phyloP scores from a whole-genome alignment of 352 stramenopile genomes.

The Globisporangium cederbergense region DNA sequence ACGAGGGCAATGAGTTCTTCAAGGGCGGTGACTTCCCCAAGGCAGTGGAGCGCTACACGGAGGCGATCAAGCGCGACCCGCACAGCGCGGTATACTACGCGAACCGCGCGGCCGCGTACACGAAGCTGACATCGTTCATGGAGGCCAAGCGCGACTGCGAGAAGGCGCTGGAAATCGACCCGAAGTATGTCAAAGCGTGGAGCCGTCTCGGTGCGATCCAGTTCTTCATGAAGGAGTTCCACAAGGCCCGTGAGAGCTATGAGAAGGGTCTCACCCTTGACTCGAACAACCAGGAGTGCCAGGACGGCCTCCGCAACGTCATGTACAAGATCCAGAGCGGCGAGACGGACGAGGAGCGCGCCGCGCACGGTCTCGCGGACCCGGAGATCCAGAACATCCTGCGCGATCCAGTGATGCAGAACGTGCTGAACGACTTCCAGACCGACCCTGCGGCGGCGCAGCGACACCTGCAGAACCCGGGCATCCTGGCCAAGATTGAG shows the following conservation, averaged over 20 bases:
- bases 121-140: conserved; percentile 96
- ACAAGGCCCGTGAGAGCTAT: conserved; percentile 98
- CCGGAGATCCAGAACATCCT: conserved; percentile 99
- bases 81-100: conserved; percentile 98
- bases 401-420: conserved; percentile 96
- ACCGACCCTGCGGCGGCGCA: conserved; percentile 90
- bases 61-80: conserved; percentile 99
- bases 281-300: conserved; percentile 93
- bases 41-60: conserved; percentile 93
- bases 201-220: conserved; percentile 98
- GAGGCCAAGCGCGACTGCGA: conserved; percentile 93
- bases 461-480: conserved; percentile 93
- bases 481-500: conserved; percentile 97
- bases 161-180: conserved; percentile 97
- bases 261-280: conserved; percentile 95
- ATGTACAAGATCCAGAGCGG: conserved; percentile 93
- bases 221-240: conserved; percentile 99
- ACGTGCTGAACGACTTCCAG: conserved; percentile 98
- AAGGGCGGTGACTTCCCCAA: conserved; percentile 93
- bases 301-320: conserved; percentile 94
- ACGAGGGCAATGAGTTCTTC: conserved; percentile 98
- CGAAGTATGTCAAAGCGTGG: conserved; percentile 99
- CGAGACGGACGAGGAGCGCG: conserved; percentile 95
- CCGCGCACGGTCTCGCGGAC: conserved; percentile 97
- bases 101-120: conserved; percentile 97